Percentiles rank a stretch among this genome's conserved stretches.
phyloP scores from a whole-genome alignment of 2,329 filamentous ascomycete species.

The Arthroderma sp. region DNA sequence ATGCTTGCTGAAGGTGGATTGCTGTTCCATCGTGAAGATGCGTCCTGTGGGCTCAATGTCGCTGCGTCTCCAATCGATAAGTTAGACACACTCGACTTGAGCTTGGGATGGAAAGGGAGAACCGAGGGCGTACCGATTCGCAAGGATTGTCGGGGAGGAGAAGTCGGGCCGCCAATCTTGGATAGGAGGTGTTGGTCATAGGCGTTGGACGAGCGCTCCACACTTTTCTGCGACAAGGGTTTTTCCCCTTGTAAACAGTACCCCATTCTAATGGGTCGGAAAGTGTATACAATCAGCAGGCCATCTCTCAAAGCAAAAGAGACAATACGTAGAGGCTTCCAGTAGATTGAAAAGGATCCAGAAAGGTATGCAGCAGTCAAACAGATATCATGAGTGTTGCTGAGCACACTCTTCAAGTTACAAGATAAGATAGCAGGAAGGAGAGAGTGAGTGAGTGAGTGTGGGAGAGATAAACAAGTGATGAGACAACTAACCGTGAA shows the following conservation, averaged over 20 bases:
- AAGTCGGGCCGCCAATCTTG: constrained; percentile 48
- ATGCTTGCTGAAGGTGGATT: constrained; percentile 29
- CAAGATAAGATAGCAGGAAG: too few relatives aligned
- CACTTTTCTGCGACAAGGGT: constrained; percentile 44
- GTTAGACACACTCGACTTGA: constrained; percentile 14
- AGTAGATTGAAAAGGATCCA: too few relatives aligned
- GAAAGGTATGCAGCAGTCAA: too few relatives aligned
- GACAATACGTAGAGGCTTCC: too few relatives aligned
- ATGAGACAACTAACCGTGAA: too few relatives aligned
- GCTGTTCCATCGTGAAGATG: constrained; percentile 21
- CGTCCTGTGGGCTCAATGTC: constrained; percentile 10
- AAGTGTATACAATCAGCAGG: too few relatives aligned
- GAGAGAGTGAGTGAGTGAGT: too few relatives aligned
- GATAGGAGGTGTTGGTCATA: constrained; percentile 51
- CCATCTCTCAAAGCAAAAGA: too few relatives aligned
- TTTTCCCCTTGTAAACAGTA: constrained; percentile 45
- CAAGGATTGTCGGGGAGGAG: constrained; percentile 33
- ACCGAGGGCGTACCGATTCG: constrained; percentile 7
- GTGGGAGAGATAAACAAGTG: too few relatives aligned
- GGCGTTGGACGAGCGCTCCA: constrained; percentile 46
- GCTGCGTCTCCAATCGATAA: constrained; percentile 9
- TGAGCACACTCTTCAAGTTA: too few relatives aligned
- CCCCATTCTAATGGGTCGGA: constrained; percentile 3
- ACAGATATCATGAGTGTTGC: too few relatives aligned
- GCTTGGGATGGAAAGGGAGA: constrained; percentile 22